Percentiles rank a stretch among this genome's conserved stretches.
Conservation (phyloP, 495 filamentous ascomycete genomes). For the Talaromyces stipitatus region DNA sequence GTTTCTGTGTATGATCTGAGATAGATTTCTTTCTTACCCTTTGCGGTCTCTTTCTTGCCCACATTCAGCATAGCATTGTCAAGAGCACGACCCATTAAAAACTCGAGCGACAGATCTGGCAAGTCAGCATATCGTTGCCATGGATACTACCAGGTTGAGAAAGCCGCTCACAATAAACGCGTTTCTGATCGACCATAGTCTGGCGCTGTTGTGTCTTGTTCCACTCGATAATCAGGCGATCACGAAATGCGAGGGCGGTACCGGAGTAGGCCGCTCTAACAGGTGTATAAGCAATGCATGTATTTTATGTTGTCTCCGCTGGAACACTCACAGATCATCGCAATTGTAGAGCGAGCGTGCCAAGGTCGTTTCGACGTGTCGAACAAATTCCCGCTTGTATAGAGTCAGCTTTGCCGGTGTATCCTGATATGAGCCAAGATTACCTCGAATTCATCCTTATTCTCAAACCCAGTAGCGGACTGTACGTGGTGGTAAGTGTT, state of each 20-base stretch:
- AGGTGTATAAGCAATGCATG: conserved; percentile 4
- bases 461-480: conserved; percentile 62
- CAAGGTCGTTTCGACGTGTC: conserved; percentile 92
- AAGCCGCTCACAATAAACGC: conserved; percentile 68
- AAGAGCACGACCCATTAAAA: conserved; percentile 90
- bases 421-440: conserved; percentile 3
- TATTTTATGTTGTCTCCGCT: not conserved
- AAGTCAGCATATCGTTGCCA: conserved; percentile 11
- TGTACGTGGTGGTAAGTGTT: conserved; percentile 14
- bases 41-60: conserved; percentile 76
- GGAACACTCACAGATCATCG: conserved; percentile 62
- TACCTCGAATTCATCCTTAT: conserved; percentile 67
- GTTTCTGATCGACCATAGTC: conserved; percentile 82
- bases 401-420: conserved; percentile 8
- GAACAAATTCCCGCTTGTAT: conserved; percentile 65
- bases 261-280: conserved; percentile 79
- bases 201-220: conserved; percentile 96
- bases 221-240: conserved; percentile 91
- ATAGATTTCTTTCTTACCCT: conserved; percentile 43
- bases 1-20: not conserved
- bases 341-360: conserved; percentile 97
- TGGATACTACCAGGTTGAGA: not conserved
- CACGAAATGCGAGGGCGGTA: conserved; percentile 82
- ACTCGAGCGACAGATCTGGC: conserved; percentile 82
- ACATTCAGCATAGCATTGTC: conserved; percentile 99